Percentiles rank a stretch among this genome's conserved stretches.
These are phyloP conservation scores for Lachnellula arida DNA, from an alignment of 2,329 filamentous ascomycete genomes.

Conservation along the genomic window DNA sequence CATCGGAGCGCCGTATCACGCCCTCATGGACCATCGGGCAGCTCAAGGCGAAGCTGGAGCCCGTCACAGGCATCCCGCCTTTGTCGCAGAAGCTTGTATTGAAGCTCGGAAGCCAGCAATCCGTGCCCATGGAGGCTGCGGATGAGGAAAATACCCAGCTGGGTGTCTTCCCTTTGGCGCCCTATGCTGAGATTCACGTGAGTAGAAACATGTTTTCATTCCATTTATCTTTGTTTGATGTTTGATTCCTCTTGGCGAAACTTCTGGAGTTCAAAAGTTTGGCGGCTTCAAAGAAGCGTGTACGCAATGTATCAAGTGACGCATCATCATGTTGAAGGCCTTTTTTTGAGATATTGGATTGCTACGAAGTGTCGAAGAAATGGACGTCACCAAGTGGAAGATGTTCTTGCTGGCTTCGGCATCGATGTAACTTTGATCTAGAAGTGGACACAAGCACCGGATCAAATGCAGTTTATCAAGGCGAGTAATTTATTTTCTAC, in stretches of 20 bases:
- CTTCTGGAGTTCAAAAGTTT: neutral
- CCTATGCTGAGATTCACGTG: conserved; percentile 77
- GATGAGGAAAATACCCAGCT: conserved; percentile 69
- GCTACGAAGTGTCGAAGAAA: no score
- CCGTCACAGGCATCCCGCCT: conserved; percentile 87
- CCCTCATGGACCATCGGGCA: conserved; percentile 86
- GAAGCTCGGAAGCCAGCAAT: conserved; percentile 56
- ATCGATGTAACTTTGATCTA: no score
- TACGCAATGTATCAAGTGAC: no score
- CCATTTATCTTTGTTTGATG: conserved; percentile 3
- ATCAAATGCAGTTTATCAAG: no score
- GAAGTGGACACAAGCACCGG: no score
- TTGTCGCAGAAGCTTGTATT: conserved; percentile 70
- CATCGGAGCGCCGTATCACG: conserved; percentile 85
- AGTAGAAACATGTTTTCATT: conserved; percentile 38
- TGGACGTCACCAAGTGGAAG: no score
- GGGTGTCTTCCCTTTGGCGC: conserved; percentile 60
- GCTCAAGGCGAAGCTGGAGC: conserved; percentile 83
- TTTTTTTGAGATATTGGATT: no score
- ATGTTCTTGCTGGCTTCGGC: no score
- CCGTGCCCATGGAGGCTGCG: conserved; percentile 60
- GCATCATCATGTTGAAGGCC: no score
- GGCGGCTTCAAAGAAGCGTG: neutral
- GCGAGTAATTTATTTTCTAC: no score
- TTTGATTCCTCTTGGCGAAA: conserved; percentile 3